Percentiles rank a stretch among this genome's conserved stretches.
Conservation (phyloP, 345 rosid genomes). For the Eucalyptus virginea region DNA sequence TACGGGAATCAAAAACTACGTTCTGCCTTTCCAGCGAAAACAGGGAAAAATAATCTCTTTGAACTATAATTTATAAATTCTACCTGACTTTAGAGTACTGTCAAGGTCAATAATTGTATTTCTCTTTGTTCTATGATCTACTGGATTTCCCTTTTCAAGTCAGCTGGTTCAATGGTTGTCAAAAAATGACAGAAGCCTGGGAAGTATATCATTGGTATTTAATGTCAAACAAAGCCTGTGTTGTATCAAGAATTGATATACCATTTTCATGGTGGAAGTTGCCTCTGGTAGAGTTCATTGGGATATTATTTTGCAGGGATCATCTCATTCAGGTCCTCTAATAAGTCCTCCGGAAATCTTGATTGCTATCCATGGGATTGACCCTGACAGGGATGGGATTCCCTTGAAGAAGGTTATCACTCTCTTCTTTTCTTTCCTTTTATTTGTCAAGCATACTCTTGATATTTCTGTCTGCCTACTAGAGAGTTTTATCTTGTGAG, state of each 20-base stretch:
- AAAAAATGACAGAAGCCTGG: not conserved
- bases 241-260: not conserved
- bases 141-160: not conserved
- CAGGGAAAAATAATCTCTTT: not conserved
- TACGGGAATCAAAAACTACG: not conserved
- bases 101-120: not conserved
- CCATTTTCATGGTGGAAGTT: not conserved
- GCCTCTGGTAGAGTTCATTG: not conserved
- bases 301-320: conserved; percentile 39
- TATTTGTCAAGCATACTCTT: not conserved
- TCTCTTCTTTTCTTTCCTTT: not conserved
- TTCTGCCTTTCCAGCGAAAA: not conserved
- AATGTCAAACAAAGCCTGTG: not conserved
- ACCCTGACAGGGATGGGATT: conserved; percentile 80
- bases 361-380: conserved; percentile 88
- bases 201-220: not conserved
- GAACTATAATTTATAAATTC: not conserved
- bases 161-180: not conserved
- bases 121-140: not conserved
- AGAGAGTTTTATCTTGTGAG: not conserved
- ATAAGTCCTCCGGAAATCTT: conserved; percentile 80
- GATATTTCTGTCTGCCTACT: not conserved
- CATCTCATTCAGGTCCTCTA: conserved; percentile 50
- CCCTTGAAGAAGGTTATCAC: conserved; percentile 74
- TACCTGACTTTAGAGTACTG: not conserved